phyloP scores from a whole-genome alignment of 768 basidiomycete species.

The Mycena sanguinolenta region DNA sequence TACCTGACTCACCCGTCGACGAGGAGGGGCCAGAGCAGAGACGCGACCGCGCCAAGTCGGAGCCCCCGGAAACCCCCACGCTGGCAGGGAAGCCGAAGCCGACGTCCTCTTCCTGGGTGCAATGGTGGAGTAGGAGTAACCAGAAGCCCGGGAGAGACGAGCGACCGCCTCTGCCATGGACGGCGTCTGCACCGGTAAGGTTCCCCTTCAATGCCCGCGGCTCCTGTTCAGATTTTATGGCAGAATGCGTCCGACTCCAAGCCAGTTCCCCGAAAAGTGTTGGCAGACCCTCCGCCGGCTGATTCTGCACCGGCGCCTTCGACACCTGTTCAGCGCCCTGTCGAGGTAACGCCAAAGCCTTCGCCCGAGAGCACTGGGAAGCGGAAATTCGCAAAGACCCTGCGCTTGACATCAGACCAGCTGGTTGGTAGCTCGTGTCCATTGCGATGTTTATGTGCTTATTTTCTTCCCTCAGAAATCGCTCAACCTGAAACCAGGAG shows the following conservation, averaged over 20 bases:
- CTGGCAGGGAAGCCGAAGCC: conserved; percentile 59
- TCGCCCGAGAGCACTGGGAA: conserved; percentile 35
- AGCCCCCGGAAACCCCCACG: conserved; percentile 50
- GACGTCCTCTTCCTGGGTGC: conserved; percentile 80
- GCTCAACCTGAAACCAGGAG: conserved; percentile 85
- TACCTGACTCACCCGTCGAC: conserved; percentile 42
- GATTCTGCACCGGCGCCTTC: conserved; percentile 62
- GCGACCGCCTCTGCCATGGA: conserved; percentile 37
- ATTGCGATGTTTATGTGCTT: neutral
- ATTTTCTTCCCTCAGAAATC: conserved; percentile 70
- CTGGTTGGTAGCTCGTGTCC: conserved; percentile 66
- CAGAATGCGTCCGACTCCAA: neutral
- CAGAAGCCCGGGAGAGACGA: conserved; percentile 45
- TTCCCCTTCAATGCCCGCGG: neutral
- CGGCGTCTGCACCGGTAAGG: conserved; percentile 43
- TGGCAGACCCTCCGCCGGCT: conserved; percentile 28
- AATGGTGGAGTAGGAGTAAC: conserved; percentile 85
- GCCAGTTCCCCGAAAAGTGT: neutral
- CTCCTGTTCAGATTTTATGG: neutral
- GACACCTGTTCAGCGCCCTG: conserved; percentile 57
- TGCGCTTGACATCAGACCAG: conserved; percentile 94
- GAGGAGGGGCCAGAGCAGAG: conserved; percentile 38
- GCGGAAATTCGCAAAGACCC: conserved; percentile 88
- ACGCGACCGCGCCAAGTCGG: conserved; percentile 54
- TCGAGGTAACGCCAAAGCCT: conserved; percentile 27